phyloP scores from a whole-genome alignment of 371 early-diverging fungal genomes.

The Apophysomyces sp. region DNA sequence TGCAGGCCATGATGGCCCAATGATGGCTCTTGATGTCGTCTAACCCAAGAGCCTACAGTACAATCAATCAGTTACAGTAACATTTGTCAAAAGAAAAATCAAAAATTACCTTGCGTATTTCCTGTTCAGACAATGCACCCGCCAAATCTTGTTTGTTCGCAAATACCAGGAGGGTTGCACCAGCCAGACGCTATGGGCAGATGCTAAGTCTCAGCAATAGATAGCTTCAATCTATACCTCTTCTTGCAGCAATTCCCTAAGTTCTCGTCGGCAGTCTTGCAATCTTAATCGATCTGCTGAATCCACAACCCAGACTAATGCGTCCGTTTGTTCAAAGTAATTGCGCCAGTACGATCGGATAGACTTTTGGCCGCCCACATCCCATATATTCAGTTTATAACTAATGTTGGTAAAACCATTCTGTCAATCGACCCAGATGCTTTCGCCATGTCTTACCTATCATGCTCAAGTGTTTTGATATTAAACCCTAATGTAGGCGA shows the following conservation, averaged over 20 bases:
- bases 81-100: background rate
- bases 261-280: constrained; percentile 78
- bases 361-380: constrained; percentile 98
- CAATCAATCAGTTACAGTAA: background rate
- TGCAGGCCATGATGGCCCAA: constrained; percentile 89
- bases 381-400: constrained; percentile 54
- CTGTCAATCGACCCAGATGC: background rate
- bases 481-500: constrained; percentile 98
- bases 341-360: constrained; percentile 99
- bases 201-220: background rate
- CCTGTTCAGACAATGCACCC: constrained; percentile 71
- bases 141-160: constrained; percentile 97
- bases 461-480: constrained; percentile 90
- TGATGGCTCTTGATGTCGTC: constrained; percentile 83
- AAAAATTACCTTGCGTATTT: constrained; percentile 70
- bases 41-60: constrained; percentile 64
- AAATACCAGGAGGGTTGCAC: constrained; percentile 89
- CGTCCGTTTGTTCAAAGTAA: constrained; percentile 99
- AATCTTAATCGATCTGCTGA: constrained; percentile 85
- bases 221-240: constrained; percentile 62
- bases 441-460: constrained; percentile 46
- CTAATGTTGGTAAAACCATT: constrained; percentile 1
- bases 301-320: constrained; percentile 99
- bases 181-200: constrained; percentile 67
- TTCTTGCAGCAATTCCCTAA: constrained; percentile 78